Evolutionary conservation across 306 rosid species (phyloP), one percentile per base, ranked within the genome.

Genomic region (Elaeagnus macrophylla): DNA sequence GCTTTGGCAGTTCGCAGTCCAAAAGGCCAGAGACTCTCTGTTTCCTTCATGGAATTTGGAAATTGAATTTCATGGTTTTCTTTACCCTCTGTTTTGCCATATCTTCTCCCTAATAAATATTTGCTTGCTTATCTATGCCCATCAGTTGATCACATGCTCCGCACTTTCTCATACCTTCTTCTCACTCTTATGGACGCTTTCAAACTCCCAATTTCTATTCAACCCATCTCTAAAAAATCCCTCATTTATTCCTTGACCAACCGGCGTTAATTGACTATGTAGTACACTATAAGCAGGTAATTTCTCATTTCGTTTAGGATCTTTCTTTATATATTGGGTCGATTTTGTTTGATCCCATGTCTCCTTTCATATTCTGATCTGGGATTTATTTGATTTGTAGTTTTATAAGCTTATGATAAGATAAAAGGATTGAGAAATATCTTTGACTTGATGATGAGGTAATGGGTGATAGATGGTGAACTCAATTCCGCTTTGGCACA

Each of bases 1-100:
- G 77, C 76, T 52, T 35, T 53, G 42, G n/a, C 76, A 48, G 25
- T 5, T 38, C 16, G 25, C 47, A 8, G 8, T 12, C 51, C 36
- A 45, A 36, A n/a, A 16, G 8, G 39, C 55, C 55, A 35, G 52
- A 13, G 16, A 45, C 48, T 51, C 53, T 12, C 78, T 63, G 15
- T 67, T 59, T 2, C 39, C 35, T 38, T 56, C 6, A 18, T 38
- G 49, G 32, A 35, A 11, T 13, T 37, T 37, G 58, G 45, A 54
- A 7, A 25, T 52, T 36, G 41, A 39, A 25, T 52, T 52, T 32
- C 17, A 10, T 5, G 14, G 45, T 1, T 35, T 16, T 48, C 37
- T 1, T 9, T 12, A 8, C 57, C 53, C 37, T 5, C 11, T 8
- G 9, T 39, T 5, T 16, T 8, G 8, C 20, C 44, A 32, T 37